Conservation (phyloP, 2,329 filamentous ascomycete genomes). For the Aspergillus novoparasiticus region DNA sequence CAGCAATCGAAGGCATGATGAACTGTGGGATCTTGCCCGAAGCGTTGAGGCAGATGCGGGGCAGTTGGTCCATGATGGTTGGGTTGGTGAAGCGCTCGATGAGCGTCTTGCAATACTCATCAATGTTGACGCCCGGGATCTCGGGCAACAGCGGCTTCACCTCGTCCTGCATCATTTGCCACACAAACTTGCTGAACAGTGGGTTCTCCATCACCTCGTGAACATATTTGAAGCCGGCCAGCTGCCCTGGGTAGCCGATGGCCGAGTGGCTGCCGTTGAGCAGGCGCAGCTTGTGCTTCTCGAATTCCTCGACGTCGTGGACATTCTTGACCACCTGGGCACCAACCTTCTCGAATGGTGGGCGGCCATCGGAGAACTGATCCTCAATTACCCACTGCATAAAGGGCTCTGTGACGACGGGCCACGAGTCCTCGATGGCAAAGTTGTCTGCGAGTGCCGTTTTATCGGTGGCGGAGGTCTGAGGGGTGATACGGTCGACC, state of each 20-base stretch:
- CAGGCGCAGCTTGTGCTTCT: conserved; percentile 60
- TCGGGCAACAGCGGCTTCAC: conserved; percentile 56
- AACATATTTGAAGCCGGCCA: conserved; percentile 58
- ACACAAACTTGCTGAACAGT: conserved; percentile 51
- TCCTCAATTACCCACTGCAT: conserved; percentile 61
- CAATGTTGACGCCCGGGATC: conserved; percentile 55
- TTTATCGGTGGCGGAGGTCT: conserved; percentile 52
- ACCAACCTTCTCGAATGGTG: conserved; percentile 56
- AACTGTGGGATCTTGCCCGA: conserved; percentile 58
- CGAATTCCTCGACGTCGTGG: conserved; percentile 57
- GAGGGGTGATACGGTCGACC: conserved; percentile 60
- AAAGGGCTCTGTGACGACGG: conserved; percentile 59
- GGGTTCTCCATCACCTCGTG: conserved; percentile 58
- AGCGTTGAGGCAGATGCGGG: conserved; percentile 54
- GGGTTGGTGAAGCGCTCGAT: conserved; percentile 60
- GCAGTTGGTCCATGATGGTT: conserved; percentile 58
- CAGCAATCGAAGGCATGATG: conserved; percentile 43
- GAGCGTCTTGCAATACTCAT: conserved; percentile 56
- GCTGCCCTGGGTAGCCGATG: conserved; percentile 54
- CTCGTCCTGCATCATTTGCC: conserved; percentile 59
- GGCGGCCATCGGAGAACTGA: conserved; percentile 55
- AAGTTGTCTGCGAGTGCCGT: conserved; percentile 47
- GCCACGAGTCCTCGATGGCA: conserved; percentile 55
- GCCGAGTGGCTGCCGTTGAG: conserved; percentile 58
- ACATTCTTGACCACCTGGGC: conserved; percentile 56